Evolutionary conservation across 768 basidiomycete genomes (phyloP), one percentile per base, ranked within the genome.

Genomic region (Leucogyrophana mollusca): DNA sequence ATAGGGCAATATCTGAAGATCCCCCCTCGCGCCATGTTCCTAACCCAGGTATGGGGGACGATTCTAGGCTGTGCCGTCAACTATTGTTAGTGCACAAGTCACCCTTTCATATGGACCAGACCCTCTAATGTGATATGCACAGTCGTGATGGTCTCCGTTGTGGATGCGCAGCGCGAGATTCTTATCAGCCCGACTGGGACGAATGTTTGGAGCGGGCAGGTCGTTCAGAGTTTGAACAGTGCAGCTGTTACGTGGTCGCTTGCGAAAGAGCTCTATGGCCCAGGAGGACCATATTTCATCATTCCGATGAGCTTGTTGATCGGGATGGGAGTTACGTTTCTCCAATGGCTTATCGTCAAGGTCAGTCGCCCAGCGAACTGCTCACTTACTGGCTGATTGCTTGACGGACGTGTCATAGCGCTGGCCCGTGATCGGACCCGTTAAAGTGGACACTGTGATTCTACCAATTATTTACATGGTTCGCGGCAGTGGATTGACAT

Each of bases 1-100:
- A n/a, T n/a, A n/a, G n/a, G n/a, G 24, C 14, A 24, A 17, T 25
- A 82, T 58, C 64, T 78, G 1, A 85, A 85, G 61, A 76, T 87
- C 34, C 83, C 85, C 21, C 82, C 85, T 18, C 79, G 83, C 11
- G 72, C 75, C 32, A 80, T 83, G 65, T 83, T 86, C 61, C 57
- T 78, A 9, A 79, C 80, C 6, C 85, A 86, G 55, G 67, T 83
- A n/a, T 76, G 77, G 72, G 82, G 82, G 4, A 82, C 83, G 0
- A 71, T 85, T 36, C 68, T 85, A 45, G 82, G 73, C n/a, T 50
- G 51, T 51, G 32, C 30, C 24, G 18, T n/a, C n/a, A 39, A 10
- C n/a, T 33, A n/a, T 33, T 33, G 37, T 14, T 9, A 39, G 37
- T 9, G 9, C 37, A n/a, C 18, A n/a, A 39, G 18, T 18, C 9